Conservation (phyloP, 345 rosid species). For the Linum lewisii region DNA sequence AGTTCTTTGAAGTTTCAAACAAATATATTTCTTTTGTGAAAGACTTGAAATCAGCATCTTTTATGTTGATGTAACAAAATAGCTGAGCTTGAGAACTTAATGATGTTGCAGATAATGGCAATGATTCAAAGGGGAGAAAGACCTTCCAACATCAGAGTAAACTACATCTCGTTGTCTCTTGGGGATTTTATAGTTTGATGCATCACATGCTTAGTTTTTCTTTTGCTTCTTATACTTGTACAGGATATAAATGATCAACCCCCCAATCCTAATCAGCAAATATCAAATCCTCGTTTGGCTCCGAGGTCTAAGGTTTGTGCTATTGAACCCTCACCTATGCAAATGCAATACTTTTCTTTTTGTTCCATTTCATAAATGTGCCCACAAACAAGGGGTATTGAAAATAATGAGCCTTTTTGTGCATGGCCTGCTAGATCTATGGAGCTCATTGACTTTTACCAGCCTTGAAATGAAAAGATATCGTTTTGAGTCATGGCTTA, state of each 20-base stretch:
- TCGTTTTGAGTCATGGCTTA: no score
- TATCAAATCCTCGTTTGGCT: constrained; percentile 56
- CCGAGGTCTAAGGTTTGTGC: constrained; percentile 78
- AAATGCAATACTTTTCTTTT: background rate
- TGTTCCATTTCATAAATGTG: background rate
- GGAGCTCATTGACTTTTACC: background rate
- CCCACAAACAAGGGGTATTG: constrained; percentile 7
- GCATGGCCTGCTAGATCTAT: constrained; percentile 2
- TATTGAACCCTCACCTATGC: background rate
- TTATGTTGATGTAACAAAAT: background rate
- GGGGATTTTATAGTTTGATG: constrained; percentile 12
- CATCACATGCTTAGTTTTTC: constrained; percentile 11
- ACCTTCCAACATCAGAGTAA: constrained; percentile 84
- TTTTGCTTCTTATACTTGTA: constrained; percentile 16
- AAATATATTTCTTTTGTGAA: no score
- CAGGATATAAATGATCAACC: constrained; percentile 91
- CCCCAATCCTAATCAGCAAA: constrained; percentile 71
- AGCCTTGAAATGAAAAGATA: no score
- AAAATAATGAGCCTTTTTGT: constrained; percentile 2
- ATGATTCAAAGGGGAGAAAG: constrained; percentile 96
- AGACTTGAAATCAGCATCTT: background rate
- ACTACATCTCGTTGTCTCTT: constrained; percentile 6
- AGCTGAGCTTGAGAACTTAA: background rate
- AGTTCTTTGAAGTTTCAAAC: no score
- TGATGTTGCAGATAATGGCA: constrained; percentile 59